Evolutionary conservation across 805 yeast genomes (phyloP), one percentile per base, ranked within the genome.

Genomic region (Zygosaccharomyces siamensis): DNA sequence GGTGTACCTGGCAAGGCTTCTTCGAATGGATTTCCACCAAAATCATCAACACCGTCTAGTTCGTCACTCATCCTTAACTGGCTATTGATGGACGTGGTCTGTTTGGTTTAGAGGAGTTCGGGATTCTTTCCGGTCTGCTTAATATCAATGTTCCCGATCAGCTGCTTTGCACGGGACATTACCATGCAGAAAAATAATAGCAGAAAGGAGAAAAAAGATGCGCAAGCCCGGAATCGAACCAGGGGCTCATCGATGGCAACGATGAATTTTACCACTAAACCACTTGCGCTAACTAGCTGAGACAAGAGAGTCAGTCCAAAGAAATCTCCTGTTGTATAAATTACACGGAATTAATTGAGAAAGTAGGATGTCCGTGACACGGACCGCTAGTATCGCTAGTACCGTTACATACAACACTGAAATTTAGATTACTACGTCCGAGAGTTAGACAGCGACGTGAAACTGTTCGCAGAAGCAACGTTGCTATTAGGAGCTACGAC

Each of bases 171-270:
- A 8, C 8, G 28, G 28, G 5, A 5, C 5, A 18, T 32, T 4
- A 2, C 7, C 5, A 11, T 14, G 35, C 2, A 3, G 10, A n/a
- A 5, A 5, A 12, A n/a, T 5, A 14, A 18, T 7, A 26, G 11
- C 16, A 24, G 26, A 24, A 18, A 39, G 6, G 5, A 4, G 14
- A 32, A 28, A 40, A 18, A 10, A 40, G 30, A 10, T 41, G 44
- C 44, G 44, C 44, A 41, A 41, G 24, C 44, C 44, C 44, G 44
- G 44, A 41, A 41, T 41, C 44, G 44, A 41, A 41, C 44, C 44
- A 33, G 44, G 44, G 44, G 44, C 44, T 41, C 44, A 41, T 41
- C 44, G 44, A 41, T 41, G 44, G 44, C 44, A 41, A 41, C 44
- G 44, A 41, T 41, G 44, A 41, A 41, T 41, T 41, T 41, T 41